Conservation (phyloP, 1,139 yeast species). For the Candida gigantensis region DNA sequence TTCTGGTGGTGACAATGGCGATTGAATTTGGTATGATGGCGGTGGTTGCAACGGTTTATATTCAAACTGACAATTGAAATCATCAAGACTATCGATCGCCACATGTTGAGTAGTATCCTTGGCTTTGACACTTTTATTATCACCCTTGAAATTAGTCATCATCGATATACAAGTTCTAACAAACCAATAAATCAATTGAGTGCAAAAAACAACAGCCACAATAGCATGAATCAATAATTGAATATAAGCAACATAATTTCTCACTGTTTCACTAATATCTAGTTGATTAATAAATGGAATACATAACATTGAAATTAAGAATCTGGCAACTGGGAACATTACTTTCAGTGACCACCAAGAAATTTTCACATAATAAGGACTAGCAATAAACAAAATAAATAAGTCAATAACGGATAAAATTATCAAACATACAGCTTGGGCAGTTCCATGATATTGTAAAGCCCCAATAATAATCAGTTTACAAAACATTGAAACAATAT, state of each 20-base stretch:
- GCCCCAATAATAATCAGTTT: conserved; percentile 46
- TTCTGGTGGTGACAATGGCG: background rate
- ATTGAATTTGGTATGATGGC: conserved; percentile 2
- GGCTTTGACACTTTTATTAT: conserved; percentile 8
- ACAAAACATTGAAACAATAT: conserved; percentile 29
- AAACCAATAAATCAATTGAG: conserved; percentile 35
- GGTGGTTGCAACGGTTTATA: conserved; percentile 26
- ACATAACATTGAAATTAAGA: conserved; percentile 40
- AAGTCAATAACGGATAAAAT: conserved; percentile 37
- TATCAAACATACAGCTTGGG: conserved; percentile 45
- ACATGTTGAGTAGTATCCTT: background rate
- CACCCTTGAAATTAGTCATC: conserved; percentile 12
- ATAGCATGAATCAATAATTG: conserved; percentile 42
- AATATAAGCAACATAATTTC: conserved; percentile 44
- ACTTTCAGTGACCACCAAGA: conserved; percentile 42
- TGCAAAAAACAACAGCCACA: conserved; percentile 37
- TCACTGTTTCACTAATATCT: conserved; percentile 30
- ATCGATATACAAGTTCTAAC: conserved; percentile 28
- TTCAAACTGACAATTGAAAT: conserved; percentile 33
- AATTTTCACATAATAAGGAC: conserved; percentile 44
- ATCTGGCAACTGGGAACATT: conserved; percentile 37
- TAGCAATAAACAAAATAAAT: conserved; percentile 27
- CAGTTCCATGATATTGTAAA: conserved; percentile 43
- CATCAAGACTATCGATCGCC: conserved; percentile 20
- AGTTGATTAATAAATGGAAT: conserved; percentile 41